Evolutionary conservation across 2,329 filamentous ascomycete species (phyloP).

Genomic region (Pseudocercospora vitis): DNA sequence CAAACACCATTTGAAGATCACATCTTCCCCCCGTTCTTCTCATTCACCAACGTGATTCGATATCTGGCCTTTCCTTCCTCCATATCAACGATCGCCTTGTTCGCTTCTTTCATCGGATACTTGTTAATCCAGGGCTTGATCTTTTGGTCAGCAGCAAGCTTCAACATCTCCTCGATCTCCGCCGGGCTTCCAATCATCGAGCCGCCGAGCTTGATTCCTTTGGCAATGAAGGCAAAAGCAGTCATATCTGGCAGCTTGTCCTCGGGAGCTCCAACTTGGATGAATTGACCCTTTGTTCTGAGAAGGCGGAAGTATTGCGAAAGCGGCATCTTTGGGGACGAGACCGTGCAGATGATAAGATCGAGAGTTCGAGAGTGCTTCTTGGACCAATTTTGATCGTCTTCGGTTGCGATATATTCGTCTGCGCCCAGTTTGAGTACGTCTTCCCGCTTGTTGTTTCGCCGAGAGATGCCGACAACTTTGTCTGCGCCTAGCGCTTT

Average conservation of each 20-base stretch:
- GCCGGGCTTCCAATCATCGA: conserved; percentile 54
- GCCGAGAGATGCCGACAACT: conserved; percentile 65
- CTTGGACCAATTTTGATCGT: conserved; percentile 61
- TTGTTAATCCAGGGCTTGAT: conserved; percentile 64
- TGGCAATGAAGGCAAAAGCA: conserved; percentile 60
- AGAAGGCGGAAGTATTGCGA: conserved; percentile 62
- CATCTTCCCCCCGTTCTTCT: conserved; percentile 17
- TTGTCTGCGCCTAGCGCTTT: conserved; percentile 68
- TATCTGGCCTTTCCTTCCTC: conserved; percentile 55
- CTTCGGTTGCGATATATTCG: conserved; percentile 57
- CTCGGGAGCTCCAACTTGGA: conserved; percentile 69
- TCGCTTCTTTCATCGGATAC: conserved; percentile 59
- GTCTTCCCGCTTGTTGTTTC: conserved; percentile 58
- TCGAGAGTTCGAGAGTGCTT: conserved; percentile 56
- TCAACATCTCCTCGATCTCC: conserved; percentile 63
- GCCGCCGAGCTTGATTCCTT: conserved; percentile 51
- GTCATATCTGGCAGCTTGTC: conserved; percentile 54
- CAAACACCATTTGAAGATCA: neutral
- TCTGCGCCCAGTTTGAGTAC: conserved; percentile 63
- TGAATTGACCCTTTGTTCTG: conserved; percentile 59
- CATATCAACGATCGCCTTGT: conserved; percentile 59
- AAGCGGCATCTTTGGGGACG: conserved; percentile 62
- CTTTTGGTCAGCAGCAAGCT: conserved; percentile 59
- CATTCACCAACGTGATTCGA: conserved; percentile 32
- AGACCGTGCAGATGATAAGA: conserved; percentile 61